These are phyloP conservation scores for Oenanthe sinensis DNA, from an alignment of 129 eudicot genomes.

Conservation along the genomic window DNA sequence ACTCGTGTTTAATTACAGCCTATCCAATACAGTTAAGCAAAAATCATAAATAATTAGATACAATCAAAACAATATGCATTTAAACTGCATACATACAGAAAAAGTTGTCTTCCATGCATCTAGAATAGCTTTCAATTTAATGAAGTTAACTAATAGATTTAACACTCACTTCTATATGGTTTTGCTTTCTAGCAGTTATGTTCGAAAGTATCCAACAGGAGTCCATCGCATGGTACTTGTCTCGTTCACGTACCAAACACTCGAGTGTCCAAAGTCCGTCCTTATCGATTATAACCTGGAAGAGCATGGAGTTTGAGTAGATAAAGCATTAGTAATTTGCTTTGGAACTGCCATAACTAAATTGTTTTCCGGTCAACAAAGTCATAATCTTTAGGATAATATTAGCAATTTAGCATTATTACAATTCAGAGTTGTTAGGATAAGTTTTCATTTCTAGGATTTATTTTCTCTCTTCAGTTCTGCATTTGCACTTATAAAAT, in stretches of 20 bases:
- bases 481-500: background rate
- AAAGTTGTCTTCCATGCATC: background rate
- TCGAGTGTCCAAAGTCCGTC: background rate
- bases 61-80: background rate
- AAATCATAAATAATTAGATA: background rate
- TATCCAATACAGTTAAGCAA: background rate
- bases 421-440: background rate
- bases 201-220: background rate
- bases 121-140: background rate
- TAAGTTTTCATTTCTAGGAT: too few relatives aligned
- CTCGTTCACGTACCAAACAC: background rate
- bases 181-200: background rate
- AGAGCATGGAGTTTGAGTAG: background rate
- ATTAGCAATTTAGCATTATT: background rate
- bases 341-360: too few relatives aligned
- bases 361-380: too few relatives aligned
- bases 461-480: background rate
- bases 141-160: background rate
- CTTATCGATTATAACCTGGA: background rate
- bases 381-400: too few relatives aligned
- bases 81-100: background rate
- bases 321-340: background rate
- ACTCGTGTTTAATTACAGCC: background rate
- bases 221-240: background rate
- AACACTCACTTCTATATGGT: background rate